Evolutionary conservation across 495 filamentous ascomycete species (phyloP), one percentile per base, ranked within the genome.

Genomic region (Xylaria nigripes): DNA sequence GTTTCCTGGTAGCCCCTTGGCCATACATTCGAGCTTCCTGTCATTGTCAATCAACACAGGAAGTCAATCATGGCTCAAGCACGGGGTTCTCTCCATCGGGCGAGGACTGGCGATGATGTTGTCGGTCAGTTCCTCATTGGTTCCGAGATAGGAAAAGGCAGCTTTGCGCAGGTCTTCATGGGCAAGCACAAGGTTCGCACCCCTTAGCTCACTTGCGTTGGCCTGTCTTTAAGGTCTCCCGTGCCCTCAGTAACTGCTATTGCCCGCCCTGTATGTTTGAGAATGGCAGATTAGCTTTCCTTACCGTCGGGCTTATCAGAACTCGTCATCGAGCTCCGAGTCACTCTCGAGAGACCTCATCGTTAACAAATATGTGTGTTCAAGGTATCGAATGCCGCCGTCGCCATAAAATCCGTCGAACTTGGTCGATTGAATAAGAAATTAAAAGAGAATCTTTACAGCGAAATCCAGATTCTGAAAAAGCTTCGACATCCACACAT

Each of bases 381-480:
- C 45, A 56, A 83, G 81, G 72, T 73, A 67, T 85, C 70, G 66
- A 81, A 69, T 71, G 82, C 76, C 69, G 74, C 81, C 43, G 94
- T 95, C 21, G 93, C 93, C 48, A 89, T 98, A 79, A 98, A 98
- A 69, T 94, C 90, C 21, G 93, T 98, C 65, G 86, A 94, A 62
- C 78, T 93, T 32, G 77, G 75, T 47, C 93, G 92, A 63, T 77
- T 98, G 29, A 95, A 93, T 75, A 87, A 85, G 75, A 96, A 96
- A 76, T 78, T 98, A 43, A 94, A 91, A 70, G 89, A 96, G 12
- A 97, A 96, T 68, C 85, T 98, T 29, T 89, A 89, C 57, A 85
- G 86, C 61, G 93, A 98, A 73, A 96, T 98, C 65, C 76, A 90
- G 56, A 97, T 97, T 51, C 81, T 98, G 59, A 90, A 90, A 69